phyloP scores from a whole-genome alignment of 139 green algal genomes.

The Monoraphidium neglectum region DNA sequence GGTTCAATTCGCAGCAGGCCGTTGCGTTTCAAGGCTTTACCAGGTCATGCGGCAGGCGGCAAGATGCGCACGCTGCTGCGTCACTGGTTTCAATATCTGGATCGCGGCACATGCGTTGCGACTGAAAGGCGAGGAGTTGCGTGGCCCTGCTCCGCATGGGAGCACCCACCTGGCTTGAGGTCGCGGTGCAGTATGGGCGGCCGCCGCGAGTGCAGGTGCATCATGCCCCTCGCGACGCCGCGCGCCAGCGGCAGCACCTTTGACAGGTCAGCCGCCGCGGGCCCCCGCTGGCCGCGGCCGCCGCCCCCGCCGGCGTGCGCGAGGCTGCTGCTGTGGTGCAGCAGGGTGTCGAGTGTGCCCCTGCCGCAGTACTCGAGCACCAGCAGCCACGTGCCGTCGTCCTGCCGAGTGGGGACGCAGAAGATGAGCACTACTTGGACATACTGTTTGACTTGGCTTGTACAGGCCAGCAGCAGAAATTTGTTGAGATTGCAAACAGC shows the following conservation, averaged over 20 bases:
- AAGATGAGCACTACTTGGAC: too few relatives aligned
- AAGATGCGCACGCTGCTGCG: too few relatives aligned
- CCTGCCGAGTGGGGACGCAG: too few relatives aligned
- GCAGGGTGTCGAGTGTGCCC: conserved; percentile 37
- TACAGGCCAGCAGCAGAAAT: too few relatives aligned
- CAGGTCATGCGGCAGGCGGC: too few relatives aligned
- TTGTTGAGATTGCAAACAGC: too few relatives aligned
- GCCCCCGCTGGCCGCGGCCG: neutral
- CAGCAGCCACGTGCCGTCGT: conserved; percentile 34
- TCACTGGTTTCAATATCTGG: too few relatives aligned
- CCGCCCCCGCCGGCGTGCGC: neutral
- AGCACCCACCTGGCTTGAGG: conserved; percentile 49
- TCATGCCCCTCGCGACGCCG: conserved; percentile 39
- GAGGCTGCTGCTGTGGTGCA: conserved; percentile 33
- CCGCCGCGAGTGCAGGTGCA: conserved; percentile 47
- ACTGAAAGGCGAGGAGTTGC: too few relatives aligned
- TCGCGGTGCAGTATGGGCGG: conserved; percentile 58
- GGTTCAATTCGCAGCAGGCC: neutral
- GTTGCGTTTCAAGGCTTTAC: too few relatives aligned
- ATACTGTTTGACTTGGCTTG: too few relatives aligned
- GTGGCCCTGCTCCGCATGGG: too few relatives aligned
- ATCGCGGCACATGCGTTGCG: too few relatives aligned
- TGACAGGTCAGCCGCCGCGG: neutral
- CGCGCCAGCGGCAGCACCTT: conserved; percentile 36
- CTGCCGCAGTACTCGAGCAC: conserved; percentile 38